A percentile compares a stretch with the other conserved stretches of the same genome.
These are phyloP conservation scores for Rhipidocladum racemiflorum DNA, from an alignment of 176 grass and related monocot species.

Conservation along the genomic window DNA sequence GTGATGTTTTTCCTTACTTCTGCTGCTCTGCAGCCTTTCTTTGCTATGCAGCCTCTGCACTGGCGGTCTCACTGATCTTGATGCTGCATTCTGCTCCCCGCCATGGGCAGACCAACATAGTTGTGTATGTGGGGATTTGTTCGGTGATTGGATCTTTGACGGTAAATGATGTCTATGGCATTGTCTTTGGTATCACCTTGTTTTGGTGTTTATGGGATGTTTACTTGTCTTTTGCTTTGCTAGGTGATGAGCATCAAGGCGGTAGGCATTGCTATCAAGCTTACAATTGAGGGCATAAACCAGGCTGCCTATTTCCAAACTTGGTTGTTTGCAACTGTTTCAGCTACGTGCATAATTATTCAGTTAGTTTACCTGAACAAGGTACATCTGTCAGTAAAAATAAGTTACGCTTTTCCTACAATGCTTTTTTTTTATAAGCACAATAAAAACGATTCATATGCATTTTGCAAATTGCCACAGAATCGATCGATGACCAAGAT, in stretches of 20 bases:
- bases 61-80: constrained; percentile 65
- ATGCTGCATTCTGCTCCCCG: constrained; percentile 83
- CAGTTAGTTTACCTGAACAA: constrained; percentile 98
- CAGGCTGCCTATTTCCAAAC: constrained; percentile 91
- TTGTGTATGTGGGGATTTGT: constrained; percentile 90
- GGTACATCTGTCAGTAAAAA: constrained; percentile 31
- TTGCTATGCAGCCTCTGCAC: constrained; percentile 63
- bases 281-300: constrained; percentile 81
- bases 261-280: constrained; percentile 91
- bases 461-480: not conserved
- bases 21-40: constrained; percentile 50
- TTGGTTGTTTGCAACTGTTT: constrained; percentile 80
- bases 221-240: constrained; percentile 18
- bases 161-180: constrained; percentile 43
- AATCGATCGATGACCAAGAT: not conserved
- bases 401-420: not conserved
- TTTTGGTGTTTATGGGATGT: constrained; percentile 15
- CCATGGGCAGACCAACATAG: constrained; percentile 87
- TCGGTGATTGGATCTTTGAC: constrained; percentile 86
- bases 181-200: not conserved
- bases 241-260: constrained; percentile 99
- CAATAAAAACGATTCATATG: not conserved
- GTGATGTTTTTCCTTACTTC: constrained; percentile 3
- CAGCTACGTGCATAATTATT: constrained; percentile 71
- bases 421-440: not conserved